Percentiles rank a stretch among this genome's conserved stretches.
Conservation (phyloP, 2,329 filamentous ascomycete species). For the Elsinoe necatrix region DNA sequence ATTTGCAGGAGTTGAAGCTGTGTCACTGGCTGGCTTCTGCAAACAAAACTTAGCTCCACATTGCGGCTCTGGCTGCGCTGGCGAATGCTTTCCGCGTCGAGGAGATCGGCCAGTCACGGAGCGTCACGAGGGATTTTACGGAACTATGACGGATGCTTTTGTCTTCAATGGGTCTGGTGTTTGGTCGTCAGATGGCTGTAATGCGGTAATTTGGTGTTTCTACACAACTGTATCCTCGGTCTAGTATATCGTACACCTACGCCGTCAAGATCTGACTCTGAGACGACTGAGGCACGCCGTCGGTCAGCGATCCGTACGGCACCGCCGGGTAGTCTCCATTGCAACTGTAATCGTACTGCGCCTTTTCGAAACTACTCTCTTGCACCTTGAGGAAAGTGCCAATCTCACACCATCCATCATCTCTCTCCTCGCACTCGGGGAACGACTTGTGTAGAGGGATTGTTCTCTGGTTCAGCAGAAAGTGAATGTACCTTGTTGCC, state of each 20-base stretch:
- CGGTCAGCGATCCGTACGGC: constrained; percentile 42
- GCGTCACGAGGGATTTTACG: constrained; percentile 3
- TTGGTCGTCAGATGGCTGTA: neutral
- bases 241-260: neutral
- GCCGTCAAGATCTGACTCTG: neutral
- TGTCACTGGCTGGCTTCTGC: neutral
- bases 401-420: constrained; percentile 72
- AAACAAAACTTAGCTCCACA: constrained; percentile 7
- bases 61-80: constrained; percentile 5
- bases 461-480: constrained; percentile 52
- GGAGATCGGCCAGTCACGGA: neutral
- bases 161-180: neutral
- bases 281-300: constrained; percentile 38
- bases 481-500: constrained; percentile 18
- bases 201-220: neutral
- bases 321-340: constrained; percentile 48
- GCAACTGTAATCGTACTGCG: constrained; percentile 58
- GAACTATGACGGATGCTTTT: constrained; percentile 2
- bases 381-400: constrained; percentile 57
- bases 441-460: constrained; percentile 60
- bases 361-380: constrained; percentile 48
- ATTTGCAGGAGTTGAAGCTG: neutral
- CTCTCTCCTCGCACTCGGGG: constrained; percentile 53
- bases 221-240: neutral
- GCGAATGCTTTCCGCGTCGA: neutral